Base-by-base conservation (phyloP, 768 basidiomycete species). In the Paxillus involutus region DNA sequence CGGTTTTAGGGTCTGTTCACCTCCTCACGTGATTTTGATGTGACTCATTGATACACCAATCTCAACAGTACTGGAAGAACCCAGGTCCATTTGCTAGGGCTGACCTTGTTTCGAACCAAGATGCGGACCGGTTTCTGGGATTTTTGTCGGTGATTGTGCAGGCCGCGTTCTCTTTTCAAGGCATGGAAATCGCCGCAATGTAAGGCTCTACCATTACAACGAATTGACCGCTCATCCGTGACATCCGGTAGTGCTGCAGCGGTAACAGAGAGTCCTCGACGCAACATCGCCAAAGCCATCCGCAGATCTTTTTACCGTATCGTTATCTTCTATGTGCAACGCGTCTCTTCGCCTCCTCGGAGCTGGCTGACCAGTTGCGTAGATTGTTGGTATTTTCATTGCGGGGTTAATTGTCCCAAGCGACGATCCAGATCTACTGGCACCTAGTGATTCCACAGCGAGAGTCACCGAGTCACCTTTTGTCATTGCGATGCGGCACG, bases 271-370 rank as follows among this genome's bases (percentile, higher is more conserved):
- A 89, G 78, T 66, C 91, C 91, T 4, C 83, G 88, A 33, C 83
- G 85, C 26, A 90, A 89, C 63, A 88, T 94, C 58, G 74, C 81
- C 8, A 89, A 86, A 63, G 89, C 90, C 21, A 81, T 89, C n/a
- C 76, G 80, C 29, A 75, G 86, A 32, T 88, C 91, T 2, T 91
- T 91, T 69, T 89, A 81, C 74, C 85, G 92, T 56, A 91, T 95
- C 60, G 58, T 86, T 8, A 58, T 91, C 29, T 92, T 92, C 78
- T 92, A 91, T 61, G 81, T 83, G 56, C 56, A 80, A 62, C 13
- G 21, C 16, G 4, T 1, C 42, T 35, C 40, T 30, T 7, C 7
- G 26, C 8, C 13, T 48, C 35, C 16, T 19, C 36, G 17, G 24
- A 12, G n/a, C 16, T 49, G 47, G 16, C 36, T 24, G 19, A 49